A percentile compares a stretch with the other conserved stretches of the same genome.
phyloP scores from a whole-genome alignment of 345 rosid species.

The Hevea brasiliensis region DNA sequence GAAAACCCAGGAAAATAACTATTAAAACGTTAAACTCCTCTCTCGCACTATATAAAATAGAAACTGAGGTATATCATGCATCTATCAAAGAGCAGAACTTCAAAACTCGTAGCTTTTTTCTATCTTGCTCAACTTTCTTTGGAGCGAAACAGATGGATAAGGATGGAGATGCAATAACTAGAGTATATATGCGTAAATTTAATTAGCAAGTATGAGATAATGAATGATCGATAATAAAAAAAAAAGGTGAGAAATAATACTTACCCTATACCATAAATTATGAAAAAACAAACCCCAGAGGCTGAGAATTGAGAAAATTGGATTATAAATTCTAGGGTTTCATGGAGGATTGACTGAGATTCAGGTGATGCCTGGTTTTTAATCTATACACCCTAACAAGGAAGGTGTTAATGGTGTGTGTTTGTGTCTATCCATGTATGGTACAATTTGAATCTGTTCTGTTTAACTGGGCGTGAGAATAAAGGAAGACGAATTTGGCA shows the following conservation, averaged over 20 bases:
- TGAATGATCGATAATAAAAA: no score
- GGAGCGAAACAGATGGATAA: not conserved
- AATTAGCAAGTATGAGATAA: not conserved
- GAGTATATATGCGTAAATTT: not conserved
- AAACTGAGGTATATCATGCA: no score
- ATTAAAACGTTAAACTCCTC: no score
- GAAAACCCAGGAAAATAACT: not conserved
- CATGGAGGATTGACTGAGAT: not conserved
- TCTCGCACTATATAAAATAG: no score
- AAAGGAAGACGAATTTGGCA: not conserved
- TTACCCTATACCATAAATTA: not conserved
- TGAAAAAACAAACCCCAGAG: not conserved
- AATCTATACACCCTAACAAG: not conserved
- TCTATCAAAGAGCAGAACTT: not conserved
- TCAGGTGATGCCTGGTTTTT: not conserved
- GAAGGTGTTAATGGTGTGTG: not conserved
- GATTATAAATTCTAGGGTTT: not conserved
- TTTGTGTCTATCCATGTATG: not conserved
- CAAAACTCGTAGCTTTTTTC: not conserved
- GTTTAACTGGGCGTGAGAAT: slow-evolving; percentile 1
- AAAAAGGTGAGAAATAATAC: not conserved
- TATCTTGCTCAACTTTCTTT: not conserved
- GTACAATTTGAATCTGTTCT: not conserved
- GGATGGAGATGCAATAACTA: not conserved
- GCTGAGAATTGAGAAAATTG: not conserved